Evolutionary conservation across 1,139 yeast species (phyloP).

Genomic region (Magnusiomyces paraingens): DNA sequence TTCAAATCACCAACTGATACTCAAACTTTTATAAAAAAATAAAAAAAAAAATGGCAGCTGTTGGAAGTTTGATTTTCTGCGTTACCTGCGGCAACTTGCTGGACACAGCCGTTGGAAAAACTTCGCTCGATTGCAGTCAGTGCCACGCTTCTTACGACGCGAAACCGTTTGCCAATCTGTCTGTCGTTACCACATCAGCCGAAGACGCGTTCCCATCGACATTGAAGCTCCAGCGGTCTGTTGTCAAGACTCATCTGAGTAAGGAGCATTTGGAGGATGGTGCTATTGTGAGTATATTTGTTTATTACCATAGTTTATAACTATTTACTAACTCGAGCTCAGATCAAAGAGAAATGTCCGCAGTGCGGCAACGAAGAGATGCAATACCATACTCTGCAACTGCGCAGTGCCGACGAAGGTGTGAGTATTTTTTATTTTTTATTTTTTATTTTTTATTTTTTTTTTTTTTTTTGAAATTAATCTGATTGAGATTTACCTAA

Average conservation of each 20-base stretch:
- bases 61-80: slow-evolving; percentile 91
- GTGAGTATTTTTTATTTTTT: slow-evolving; percentile 28
- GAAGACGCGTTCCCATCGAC: slow-evolving; percentile 91
- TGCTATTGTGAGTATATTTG: slow-evolving; percentile 46
- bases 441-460: too few relatives aligned
- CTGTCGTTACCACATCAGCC: slow-evolving; percentile 80
- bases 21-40: too few relatives aligned
- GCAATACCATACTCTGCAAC: slow-evolving; percentile 94
- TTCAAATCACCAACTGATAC: not conserved
- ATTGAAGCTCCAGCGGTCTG: slow-evolving; percentile 72
- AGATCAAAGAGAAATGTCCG: slow-evolving; percentile 92
- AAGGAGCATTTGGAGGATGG: slow-evolving; percentile 84
- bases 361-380: slow-evolving; percentile 96
- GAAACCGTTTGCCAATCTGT: slow-evolving; percentile 61
- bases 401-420: slow-evolving; percentile 99
- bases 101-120: slow-evolving; percentile 52
- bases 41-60: slow-evolving; percentile 68
- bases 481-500: slow-evolving; percentile 2
- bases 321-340: not conserved
- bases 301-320: not conserved
- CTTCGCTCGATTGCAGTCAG: slow-evolving; percentile 50
- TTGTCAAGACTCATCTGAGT: slow-evolving; percentile 77
- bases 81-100: slow-evolving; percentile 87
- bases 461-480: slow-evolving; percentile 18
- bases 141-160: slow-evolving; percentile 55